Percentiles rank a stretch among this genome's conserved stretches.
These are phyloP conservation scores for Guyanaporus albipodus DNA, from an alignment of 768 basidiomycete genomes.

Conservation along the genomic window DNA sequence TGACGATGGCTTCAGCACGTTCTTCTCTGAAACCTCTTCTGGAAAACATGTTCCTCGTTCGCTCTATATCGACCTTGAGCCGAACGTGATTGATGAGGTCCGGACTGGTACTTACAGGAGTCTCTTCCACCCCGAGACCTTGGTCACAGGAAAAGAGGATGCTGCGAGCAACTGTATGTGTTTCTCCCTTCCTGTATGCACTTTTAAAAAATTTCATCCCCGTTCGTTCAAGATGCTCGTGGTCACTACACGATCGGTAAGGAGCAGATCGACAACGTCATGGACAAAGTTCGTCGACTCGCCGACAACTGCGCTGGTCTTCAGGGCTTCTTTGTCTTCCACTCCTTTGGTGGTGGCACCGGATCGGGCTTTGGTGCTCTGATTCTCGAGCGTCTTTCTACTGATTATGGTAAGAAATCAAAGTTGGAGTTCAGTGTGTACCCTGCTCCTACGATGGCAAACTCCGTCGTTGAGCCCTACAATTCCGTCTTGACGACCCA, in stretches of 20 bases:
- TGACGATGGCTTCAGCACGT: slow-evolving; percentile 95
- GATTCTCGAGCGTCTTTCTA: slow-evolving; percentile 90
- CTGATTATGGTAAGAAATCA: slow-evolving; percentile 98
- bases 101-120: slow-evolving; percentile 92
- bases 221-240: slow-evolving; percentile 68
- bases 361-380: slow-evolving; percentile 98
- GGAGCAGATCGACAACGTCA: slow-evolving; percentile 92
- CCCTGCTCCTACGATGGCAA: slow-evolving; percentile 88
- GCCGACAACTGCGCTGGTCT: slow-evolving; percentile 96
- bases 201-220: slow-evolving; percentile 4
- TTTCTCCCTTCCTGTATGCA: not conserved
- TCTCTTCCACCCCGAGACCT: slow-evolving; percentile 98
- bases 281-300: slow-evolving; percentile 92
- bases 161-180: slow-evolving; percentile 95
- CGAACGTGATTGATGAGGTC: slow-evolving; percentile 97
- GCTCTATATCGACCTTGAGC: slow-evolving; percentile 95
- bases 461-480: slow-evolving; percentile 97
- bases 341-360: slow-evolving; percentile 99
- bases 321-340: slow-evolving; percentile 99
- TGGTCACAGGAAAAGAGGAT: slow-evolving; percentile 98
- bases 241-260: slow-evolving; percentile 99
- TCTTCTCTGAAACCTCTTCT: slow-evolving; percentile 96
- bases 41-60: slow-evolving; percentile 98
- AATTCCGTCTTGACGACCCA: slow-evolving; percentile 97
- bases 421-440: slow-evolving; percentile 98